Evolutionary conservation across 2,329 filamentous ascomycete species (phyloP).

Genomic region (Diplodia mutila): DNA sequence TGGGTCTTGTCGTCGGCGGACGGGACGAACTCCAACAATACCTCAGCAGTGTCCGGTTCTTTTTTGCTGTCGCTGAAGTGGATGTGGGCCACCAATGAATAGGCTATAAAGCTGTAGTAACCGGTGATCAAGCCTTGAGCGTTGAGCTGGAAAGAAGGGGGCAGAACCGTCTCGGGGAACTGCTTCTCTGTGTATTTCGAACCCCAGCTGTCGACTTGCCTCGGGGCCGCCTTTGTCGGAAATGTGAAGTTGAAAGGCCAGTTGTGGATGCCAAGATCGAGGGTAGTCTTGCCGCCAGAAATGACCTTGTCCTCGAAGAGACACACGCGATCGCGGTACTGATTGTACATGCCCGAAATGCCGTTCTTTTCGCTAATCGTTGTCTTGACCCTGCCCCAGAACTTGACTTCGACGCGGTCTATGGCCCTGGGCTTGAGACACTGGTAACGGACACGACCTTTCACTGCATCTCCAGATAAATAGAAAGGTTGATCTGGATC

Average conservation of each 20-base stretch:
- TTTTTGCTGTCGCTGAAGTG: constrained; percentile 1
- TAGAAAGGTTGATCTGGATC: background rate
- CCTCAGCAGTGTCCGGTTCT: background rate
- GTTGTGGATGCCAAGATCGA: background rate
- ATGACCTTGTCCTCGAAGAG: constrained; percentile 1
- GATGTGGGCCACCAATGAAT: background rate
- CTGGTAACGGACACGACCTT: background rate
- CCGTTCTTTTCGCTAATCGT: background rate
- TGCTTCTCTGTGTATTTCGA: background rate
- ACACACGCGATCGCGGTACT: constrained; percentile 2
- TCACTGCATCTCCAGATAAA: background rate
- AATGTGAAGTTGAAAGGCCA: background rate
- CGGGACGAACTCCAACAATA: background rate
- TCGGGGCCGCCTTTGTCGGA: background rate
- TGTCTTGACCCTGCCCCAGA: background rate
- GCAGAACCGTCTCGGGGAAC: background rate
- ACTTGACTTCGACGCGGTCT: constrained; percentile 2
- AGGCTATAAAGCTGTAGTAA: background rate
- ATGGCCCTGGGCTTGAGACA: background rate
- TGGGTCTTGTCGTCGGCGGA: background rate
- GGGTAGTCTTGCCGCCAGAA: background rate
- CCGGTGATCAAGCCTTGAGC: background rate
- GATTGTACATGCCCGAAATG: background rate
- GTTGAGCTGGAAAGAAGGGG: background rate
- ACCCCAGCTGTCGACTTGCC: background rate